These are phyloP conservation scores for Colletotrichum destructivum DNA, from an alignment of 2,329 filamentous ascomycete species.

Conservation along the genomic window DNA sequence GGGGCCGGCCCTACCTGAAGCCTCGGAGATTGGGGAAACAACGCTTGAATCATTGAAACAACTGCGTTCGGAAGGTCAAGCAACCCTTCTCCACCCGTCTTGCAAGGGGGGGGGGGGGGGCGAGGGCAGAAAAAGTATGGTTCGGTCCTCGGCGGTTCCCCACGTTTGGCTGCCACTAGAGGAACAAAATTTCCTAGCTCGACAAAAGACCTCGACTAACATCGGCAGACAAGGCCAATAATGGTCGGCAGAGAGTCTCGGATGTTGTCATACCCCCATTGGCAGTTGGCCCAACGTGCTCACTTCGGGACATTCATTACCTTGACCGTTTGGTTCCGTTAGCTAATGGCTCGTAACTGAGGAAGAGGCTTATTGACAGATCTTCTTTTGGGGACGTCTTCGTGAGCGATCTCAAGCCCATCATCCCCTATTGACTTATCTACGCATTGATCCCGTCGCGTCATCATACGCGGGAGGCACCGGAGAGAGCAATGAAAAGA, in stretches of 20 bases:
- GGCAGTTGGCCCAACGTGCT: background rate
- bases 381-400: too few species aligned
- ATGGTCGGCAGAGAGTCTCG: slow-evolving; percentile 10
- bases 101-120: background rate
- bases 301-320: background rate
- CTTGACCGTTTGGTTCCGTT: background rate
- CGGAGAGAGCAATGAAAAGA: background rate
- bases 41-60: background rate
- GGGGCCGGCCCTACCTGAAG: background rate
- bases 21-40: background rate
- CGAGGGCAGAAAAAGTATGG: background rate
- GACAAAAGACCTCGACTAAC: background rate
- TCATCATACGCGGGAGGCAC: background rate
- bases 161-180: slow-evolving; percentile 23
- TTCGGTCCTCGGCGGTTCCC: slow-evolving; percentile 19
- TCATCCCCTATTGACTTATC: too few species aligned
- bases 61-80: background rate
- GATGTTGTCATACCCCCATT: slow-evolving; percentile 14
- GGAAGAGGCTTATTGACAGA: background rate
- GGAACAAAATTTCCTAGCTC: background rate
- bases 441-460: background rate
- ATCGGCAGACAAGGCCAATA: slow-evolving; percentile 11
- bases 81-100: background rate
- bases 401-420: too few species aligned
- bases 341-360: too few species aligned